Evolutionary conservation across 306 rosid species (phyloP).

Genomic region (Hippophae gyantsensis): DNA sequence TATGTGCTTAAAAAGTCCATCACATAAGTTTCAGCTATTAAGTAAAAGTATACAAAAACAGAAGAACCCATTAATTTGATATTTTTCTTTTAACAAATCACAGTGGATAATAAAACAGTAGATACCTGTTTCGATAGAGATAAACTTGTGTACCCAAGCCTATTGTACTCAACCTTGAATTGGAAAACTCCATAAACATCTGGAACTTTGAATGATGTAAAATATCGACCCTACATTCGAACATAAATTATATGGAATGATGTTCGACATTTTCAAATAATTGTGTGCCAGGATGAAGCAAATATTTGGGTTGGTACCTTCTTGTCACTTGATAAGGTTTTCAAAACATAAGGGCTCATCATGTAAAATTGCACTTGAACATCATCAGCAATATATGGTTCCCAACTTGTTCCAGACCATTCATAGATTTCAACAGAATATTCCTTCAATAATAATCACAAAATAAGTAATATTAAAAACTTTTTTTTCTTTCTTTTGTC

Average conservation of each 20-base stretch:
- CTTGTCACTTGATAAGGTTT: conserved; percentile 62
- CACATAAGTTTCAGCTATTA: too few relatives aligned
- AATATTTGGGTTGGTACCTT: conserved; percentile 41
- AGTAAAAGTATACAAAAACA: too few relatives aligned
- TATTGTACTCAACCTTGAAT: conserved; percentile 85
- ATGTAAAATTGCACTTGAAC: conserved; percentile 97
- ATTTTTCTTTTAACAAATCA: not conserved
- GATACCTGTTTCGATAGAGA: conserved; percentile 82
- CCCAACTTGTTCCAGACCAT: conserved; percentile 94
- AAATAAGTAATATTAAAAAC: conserved; percentile 21
- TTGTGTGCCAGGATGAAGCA: conserved; percentile 5
- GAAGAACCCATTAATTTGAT: too few relatives aligned
- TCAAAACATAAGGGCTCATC: conserved; percentile 99
- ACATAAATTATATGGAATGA: not conserved
- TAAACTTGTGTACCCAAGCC: conserved; percentile 81
- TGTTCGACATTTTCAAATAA: not conserved
- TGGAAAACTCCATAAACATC: conserved; percentile 99
- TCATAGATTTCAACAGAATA: conserved; percentile 77
- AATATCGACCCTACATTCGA: conserved; percentile 56
- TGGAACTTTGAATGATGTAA: conserved; percentile 85
- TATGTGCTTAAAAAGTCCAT: too few relatives aligned
- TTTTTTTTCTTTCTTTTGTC: not conserved
- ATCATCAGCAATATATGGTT: conserved; percentile 77
- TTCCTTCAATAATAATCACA: conserved; percentile 44
- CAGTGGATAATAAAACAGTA: not conserved